These are phyloP conservation scores for Solioccasus polychromus DNA, from an alignment of 768 basidiomycete species.

Conservation along the genomic window DNA sequence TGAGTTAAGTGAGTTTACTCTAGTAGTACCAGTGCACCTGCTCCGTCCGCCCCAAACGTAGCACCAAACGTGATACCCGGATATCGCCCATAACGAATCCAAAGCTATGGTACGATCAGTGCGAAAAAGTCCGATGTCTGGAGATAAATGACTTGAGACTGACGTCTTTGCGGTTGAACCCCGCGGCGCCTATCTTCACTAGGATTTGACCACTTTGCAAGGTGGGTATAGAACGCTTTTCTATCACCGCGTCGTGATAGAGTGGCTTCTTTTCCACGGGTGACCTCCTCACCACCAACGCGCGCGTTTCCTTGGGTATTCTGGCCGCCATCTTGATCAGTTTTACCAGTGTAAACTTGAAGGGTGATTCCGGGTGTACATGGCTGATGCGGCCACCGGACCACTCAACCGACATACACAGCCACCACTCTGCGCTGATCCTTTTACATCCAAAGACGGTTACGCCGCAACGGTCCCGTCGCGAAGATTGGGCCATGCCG, in stretches of 20 bases:
- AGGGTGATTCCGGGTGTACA: too few relatives aligned
- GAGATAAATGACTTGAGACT: conserved; percentile 1
- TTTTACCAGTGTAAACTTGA: too few relatives aligned
- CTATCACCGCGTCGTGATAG: conserved; percentile 57
- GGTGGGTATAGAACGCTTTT: conserved; percentile 45
- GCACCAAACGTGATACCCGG: conserved; percentile 58
- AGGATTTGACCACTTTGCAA: conserved; percentile 59
- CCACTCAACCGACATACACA: not conserved
- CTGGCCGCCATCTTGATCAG: not conserved
- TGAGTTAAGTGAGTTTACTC: not conserved
- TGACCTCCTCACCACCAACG: conserved; percentile 47
- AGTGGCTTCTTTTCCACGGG: conserved; percentile 37
- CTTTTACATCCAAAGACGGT: not conserved
- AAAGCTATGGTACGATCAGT: conserved; percentile 45
- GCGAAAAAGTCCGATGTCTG: not conserved
- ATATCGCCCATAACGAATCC: conserved; percentile 70
- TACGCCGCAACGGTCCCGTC: not conserved
- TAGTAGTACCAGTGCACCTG: conserved; percentile 43
- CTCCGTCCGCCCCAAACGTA: conserved; percentile 71
- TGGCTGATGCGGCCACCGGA: too few relatives aligned
- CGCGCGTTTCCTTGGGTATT: conserved; percentile 44
- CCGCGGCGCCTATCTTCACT: conserved; percentile 65
- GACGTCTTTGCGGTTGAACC: conserved; percentile 79
- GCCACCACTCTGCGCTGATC: conserved; percentile 20
- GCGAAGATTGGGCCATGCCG: conserved; percentile 5